Evolutionary conservation across 2,329 filamentous ascomycete genomes (phyloP), one percentile per base, ranked within the genome.

Genomic region (Curvularia spicifera): DNA sequence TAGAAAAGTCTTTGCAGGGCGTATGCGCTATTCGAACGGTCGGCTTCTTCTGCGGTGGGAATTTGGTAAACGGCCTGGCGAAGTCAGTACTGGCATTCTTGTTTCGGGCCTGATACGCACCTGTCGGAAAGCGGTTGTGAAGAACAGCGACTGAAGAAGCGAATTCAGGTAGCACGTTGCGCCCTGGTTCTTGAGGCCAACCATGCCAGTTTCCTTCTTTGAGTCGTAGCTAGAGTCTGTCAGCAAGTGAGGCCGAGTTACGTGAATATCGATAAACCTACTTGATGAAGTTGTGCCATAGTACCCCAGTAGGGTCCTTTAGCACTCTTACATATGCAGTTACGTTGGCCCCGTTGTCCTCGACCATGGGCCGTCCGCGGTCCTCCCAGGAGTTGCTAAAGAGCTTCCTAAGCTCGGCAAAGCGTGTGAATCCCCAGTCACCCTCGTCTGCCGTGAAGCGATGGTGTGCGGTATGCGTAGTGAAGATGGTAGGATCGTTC

Each of bases 371-470:
- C 56, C 90, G 85, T 18, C 82, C 82, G 59, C 78, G 79, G 50
- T 87, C 86, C 56, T 95, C 90, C 85, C 90, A 96, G 1, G 87
- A 84, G 33, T 88, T 82, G 60, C 89, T 89, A 73, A 97, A 96
- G 76, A 98, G 89, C 71, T 88, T 89, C 53, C 92, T 85, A 49
- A 96, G 84, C 76, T 98, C 95, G 12, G 93, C 88, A 73, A 98
- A 99, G 55, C 94, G 84, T n/a, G 95, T 99, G 76, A 99, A 99
- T 1, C 95, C 95, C 95, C 95, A 99, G 71, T 99, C 95, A 24
- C 92, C 93, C 78, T 99, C 95, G 43, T 98, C 95, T 63, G 91
- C 91, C 4, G 93, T 98, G 78, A 98, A 99, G 58, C 95, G 90
- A 75, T 99, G 95, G 68, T 93, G 92, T n/a, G 95, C 95, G 43